Evolutionary conservation across 1,284 basidiomycete species (phyloP).

Genomic region (Cutaneotrichosporon sp.): DNA sequence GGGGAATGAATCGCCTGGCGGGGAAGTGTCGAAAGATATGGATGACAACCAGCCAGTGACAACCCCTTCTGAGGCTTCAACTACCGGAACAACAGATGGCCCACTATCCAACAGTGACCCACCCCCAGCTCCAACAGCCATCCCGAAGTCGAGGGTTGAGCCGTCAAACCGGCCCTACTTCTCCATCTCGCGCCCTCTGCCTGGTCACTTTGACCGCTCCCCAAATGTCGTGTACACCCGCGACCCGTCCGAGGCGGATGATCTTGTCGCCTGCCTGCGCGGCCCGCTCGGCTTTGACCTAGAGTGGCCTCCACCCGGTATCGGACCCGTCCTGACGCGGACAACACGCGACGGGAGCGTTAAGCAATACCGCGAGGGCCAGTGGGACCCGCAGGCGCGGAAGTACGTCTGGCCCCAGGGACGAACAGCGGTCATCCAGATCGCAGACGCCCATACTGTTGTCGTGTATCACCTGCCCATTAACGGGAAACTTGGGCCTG

Average conservation of each 20-base stretch:
- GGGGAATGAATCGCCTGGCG: too few species aligned
- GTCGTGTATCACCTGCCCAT: conserved; percentile 43
- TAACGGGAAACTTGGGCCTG: conserved; percentile 1
- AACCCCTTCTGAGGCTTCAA: not conserved
- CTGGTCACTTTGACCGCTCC: conserved; percentile 1
- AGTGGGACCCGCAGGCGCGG: conserved; percentile 14
- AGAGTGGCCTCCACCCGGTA: conserved; percentile 38
- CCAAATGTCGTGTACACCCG: conserved; percentile 37
- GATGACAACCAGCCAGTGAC: too few species aligned
- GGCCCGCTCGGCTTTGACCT: conserved; percentile 42
- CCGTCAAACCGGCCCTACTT: conserved; percentile 12
- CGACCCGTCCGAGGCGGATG: conserved; percentile 30
- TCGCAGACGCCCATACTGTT: conserved; percentile 43
- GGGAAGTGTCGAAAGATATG: too few species aligned
- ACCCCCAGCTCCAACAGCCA: too few species aligned
- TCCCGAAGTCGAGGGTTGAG: not conserved
- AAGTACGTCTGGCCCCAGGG: conserved; percentile 23
- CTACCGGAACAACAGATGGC: not conserved
- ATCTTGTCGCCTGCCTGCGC: conserved; percentile 30
- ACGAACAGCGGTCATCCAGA: conserved; percentile 45
- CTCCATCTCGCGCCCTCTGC: conserved; percentile 13
- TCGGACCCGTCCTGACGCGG: not conserved
- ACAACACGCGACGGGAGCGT: not conserved
- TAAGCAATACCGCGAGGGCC: not conserved
- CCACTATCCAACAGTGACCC: too few species aligned